Evolutionary conservation across 495 filamentous ascomycete genomes (phyloP).

Genomic region (Neurospora terricola): DNA sequence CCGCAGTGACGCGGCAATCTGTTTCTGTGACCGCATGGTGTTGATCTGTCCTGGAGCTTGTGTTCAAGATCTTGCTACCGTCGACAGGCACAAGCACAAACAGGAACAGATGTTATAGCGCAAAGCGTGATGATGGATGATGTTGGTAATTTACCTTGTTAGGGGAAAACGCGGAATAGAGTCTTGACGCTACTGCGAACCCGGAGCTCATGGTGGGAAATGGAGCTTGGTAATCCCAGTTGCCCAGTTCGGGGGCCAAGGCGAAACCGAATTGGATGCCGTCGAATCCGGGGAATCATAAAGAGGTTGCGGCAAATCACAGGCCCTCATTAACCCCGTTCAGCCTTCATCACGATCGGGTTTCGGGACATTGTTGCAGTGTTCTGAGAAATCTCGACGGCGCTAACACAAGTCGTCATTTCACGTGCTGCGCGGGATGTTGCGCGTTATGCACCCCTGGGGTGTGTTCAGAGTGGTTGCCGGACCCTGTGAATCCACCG

Average conservation of each 20-base stretch:
- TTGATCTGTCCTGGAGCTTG: background rate
- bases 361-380: background rate
- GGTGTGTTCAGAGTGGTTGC: background rate
- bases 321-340: background rate
- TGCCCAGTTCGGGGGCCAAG: background rate
- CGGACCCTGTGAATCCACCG: background rate
- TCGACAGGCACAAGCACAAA: background rate
- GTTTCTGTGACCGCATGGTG: conserved; percentile 14
- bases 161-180: background rate
- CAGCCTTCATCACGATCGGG: background rate
- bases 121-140: background rate
- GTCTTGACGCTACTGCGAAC: background rate
- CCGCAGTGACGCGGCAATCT: conserved; percentile 5
- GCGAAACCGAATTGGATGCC: background rate
- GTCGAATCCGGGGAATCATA: background rate
- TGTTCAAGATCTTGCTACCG: background rate
- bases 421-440: conserved; percentile 17
- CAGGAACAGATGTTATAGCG: background rate
- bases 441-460: background rate
- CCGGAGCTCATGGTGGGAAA: background rate
- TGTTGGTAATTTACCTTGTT: background rate
- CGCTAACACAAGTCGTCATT: conserved; percentile 15
- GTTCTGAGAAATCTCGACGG: background rate
- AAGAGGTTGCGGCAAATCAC: background rate
- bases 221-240: background rate